A percentile compares a stretch with the other conserved stretches of the same genome.
These are phyloP conservation scores for Aschersonia sp. DNA, from an alignment of 2,329 filamentous ascomycete species.

Conservation along the genomic window DNA sequence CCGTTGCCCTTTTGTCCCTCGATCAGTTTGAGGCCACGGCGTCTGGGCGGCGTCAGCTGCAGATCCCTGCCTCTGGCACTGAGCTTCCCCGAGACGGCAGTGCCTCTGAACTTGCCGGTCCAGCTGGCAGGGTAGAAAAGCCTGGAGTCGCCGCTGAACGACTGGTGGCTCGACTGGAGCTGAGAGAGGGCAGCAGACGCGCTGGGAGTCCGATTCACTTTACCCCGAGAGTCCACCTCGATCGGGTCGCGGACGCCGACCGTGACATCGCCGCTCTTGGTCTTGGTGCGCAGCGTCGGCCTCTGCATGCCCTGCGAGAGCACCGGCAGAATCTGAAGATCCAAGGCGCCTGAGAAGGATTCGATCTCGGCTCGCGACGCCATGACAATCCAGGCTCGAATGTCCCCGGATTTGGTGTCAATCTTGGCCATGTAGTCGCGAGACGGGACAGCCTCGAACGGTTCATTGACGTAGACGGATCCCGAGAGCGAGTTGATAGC, in stretches of 20 bases:
- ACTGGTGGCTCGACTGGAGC: constrained; percentile 26
- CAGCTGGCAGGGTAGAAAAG: constrained; percentile 33
- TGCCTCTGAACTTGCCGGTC: constrained; percentile 28
- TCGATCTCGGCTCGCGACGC: constrained; percentile 18
- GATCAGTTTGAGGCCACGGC: constrained; percentile 16
- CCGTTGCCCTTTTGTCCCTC: constrained; percentile 27
- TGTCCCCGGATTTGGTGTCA: constrained; percentile 26
- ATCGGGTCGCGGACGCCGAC: constrained; percentile 28
- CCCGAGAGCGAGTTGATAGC: constrained; percentile 29
- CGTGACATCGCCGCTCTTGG: constrained; percentile 26
- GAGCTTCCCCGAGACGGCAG: constrained; percentile 25
- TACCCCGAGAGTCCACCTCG: neutral
- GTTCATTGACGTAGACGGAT: constrained; percentile 23
- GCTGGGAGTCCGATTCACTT: neutral
- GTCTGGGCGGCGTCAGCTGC: constrained; percentile 17
- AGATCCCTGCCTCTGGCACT: constrained; percentile 27
- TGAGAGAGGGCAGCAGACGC: constrained; percentile 13
- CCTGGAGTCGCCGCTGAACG: constrained; percentile 27
- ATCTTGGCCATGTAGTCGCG: constrained; percentile 32
- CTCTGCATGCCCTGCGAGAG: constrained; percentile 13
- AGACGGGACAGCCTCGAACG: constrained; percentile 23
- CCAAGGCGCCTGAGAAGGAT: constrained; percentile 26
- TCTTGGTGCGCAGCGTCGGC: constrained; percentile 17
- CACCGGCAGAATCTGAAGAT: constrained; percentile 27
- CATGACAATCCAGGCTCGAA: constrained; percentile 26